Base-by-base conservation (phyloP, 495 filamentous ascomycete genomes). In the Trichocladium uniseriatum region DNA sequence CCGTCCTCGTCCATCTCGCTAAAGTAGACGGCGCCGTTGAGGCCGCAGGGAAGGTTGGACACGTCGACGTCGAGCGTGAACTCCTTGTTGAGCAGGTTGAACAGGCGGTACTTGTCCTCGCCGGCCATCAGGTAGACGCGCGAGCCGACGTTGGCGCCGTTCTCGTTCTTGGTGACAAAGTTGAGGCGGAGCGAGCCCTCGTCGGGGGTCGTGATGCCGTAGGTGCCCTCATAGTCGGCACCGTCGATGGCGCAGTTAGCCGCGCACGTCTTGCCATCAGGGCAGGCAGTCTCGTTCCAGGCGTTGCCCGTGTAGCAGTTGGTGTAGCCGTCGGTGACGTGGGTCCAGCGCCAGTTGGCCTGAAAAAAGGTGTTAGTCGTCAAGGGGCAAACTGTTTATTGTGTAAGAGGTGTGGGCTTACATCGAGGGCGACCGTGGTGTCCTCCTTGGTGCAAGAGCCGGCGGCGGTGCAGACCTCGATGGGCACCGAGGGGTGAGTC, bases 11-110 rank as follows among this genome's bases (percentile, higher is more conserved):
- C 75, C 82, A 86, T 86, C 53, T 74, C 58, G 20, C 74, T 70
- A 35, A 86, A 78, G 70, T 86, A 86, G 11, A 86, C 65, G 28
- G 82, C 82, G 37, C 83, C 83, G 66, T 87, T 85, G 36, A 82
- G 72, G 20, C 83, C 83, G 56, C 83, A 87, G 28, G 80, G 76
- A 7, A 85, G 70, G 44, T 79, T 72, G 38, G 75, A 79, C 38
- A 79, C 73, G 55, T 87, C 83, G 5, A 86, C 80, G 58, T 82
- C 79, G 46, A 87, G 79, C 21, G 80, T 80, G 65, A 87, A 78
- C 66, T 87, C 82, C 60, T 79, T 75, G 66, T 79, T 79, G 43
- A 80, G 66, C 22, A 83, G 73, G 57, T 82, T 68, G 66, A 84
- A 78, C 40, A 74, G 69, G 56, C 79, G 62, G 67, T 87, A 87